Percentiles rank a stretch among this genome's conserved stretches.
Conservation (phyloP, 2,329 filamentous ascomycete species). For the Phialemoniopsis sp. region DNA sequence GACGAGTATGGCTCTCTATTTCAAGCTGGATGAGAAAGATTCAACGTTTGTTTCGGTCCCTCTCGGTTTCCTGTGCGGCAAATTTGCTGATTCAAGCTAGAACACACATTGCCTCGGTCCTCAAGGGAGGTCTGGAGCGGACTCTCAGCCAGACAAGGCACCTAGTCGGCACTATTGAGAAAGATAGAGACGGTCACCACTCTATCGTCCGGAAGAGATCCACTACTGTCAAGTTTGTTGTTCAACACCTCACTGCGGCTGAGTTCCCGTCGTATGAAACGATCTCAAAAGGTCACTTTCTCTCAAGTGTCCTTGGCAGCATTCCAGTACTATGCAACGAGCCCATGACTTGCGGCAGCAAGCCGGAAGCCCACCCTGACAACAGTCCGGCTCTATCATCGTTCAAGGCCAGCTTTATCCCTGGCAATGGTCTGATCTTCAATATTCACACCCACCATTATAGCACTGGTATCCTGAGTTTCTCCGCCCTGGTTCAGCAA, state of each 20-base stretch:
- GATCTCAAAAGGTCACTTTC: too few species aligned
- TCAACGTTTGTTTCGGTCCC: too few species aligned
- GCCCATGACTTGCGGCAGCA: slow-evolving; percentile 12
- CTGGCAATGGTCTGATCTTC: slow-evolving; percentile 31
- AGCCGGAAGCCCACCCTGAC: slow-evolving; percentile 26
- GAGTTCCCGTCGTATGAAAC: too few species aligned
- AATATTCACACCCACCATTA: slow-evolving; percentile 36
- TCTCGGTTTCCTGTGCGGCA: too few species aligned
- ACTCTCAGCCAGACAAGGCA: slow-evolving; percentile 28
- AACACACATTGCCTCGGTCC: slow-evolving; percentile 10
- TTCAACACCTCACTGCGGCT: too few species aligned
- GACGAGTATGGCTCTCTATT: slow-evolving; percentile 29
- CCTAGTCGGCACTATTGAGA: slow-evolving; percentile 30
- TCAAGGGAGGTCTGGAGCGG: slow-evolving; percentile 25
- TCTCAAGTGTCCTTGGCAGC: too few species aligned
- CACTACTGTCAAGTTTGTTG: not conserved
- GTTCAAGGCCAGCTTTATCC: slow-evolving; percentile 32
- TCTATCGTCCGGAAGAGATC: slow-evolving; percentile 3
- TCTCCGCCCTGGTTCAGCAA: slow-evolving; percentile 26
- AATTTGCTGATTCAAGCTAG: too few species aligned
- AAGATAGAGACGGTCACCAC: slow-evolving; percentile 23
- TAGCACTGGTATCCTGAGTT: slow-evolving; percentile 32
- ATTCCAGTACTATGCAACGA: slow-evolving; percentile 13
- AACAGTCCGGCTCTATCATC: slow-evolving; percentile 22
- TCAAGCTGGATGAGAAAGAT: slow-evolving; percentile 20